phyloP scores from a whole-genome alignment of 129 eudicot species.

The Logfia minima region DNA sequence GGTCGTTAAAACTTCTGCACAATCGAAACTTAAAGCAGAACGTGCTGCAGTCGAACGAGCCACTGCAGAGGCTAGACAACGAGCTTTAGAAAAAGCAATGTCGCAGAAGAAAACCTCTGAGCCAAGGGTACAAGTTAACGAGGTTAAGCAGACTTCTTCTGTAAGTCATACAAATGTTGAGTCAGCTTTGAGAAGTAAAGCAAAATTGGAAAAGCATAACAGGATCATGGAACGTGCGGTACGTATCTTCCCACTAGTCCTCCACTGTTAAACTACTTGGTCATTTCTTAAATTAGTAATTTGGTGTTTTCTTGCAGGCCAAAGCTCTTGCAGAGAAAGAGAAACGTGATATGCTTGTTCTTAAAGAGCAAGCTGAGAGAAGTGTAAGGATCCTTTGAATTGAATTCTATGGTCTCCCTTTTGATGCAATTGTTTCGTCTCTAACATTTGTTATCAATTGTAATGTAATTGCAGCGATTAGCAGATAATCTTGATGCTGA shows the following conservation, averaged over 20 bases:
- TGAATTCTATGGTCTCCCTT: slow-evolving; percentile 9
- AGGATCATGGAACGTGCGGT: slow-evolving; percentile 94
- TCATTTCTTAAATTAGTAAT: neutral
- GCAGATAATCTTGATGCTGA: slow-evolving; percentile 88
- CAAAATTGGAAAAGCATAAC: slow-evolving; percentile 76
- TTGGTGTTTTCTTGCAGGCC: slow-evolving; percentile 58
- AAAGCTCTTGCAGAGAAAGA: slow-evolving; percentile 98
- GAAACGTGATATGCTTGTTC: slow-evolving; percentile 80
- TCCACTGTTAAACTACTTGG: neutral
- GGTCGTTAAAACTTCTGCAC: slow-evolving; percentile 52
- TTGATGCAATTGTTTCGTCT: slow-evolving; percentile 20
- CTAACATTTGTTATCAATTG: slow-evolving; percentile 24
- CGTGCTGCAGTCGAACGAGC: slow-evolving; percentile 98
- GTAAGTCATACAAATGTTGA: slow-evolving; percentile 40
- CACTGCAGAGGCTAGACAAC: slow-evolving; percentile 83
- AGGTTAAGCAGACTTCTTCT: slow-evolving; percentile 50
- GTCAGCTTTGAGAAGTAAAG: slow-evolving; percentile 69
- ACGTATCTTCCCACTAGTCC: slow-evolving; percentile 22
- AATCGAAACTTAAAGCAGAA: slow-evolving; percentile 73
- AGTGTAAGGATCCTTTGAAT: slow-evolving; percentile 47
- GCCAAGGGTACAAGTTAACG: slow-evolving; percentile 37
- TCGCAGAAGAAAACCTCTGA: slow-evolving; percentile 53
- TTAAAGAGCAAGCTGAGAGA: slow-evolving; percentile 92
- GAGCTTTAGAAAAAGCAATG: slow-evolving; percentile 84
- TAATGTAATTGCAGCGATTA: slow-evolving; percentile 65